Evolutionary conservation across 2,329 filamentous ascomycete genomes (phyloP).

Genomic region (Penicillium sclerotiorum): DNA sequence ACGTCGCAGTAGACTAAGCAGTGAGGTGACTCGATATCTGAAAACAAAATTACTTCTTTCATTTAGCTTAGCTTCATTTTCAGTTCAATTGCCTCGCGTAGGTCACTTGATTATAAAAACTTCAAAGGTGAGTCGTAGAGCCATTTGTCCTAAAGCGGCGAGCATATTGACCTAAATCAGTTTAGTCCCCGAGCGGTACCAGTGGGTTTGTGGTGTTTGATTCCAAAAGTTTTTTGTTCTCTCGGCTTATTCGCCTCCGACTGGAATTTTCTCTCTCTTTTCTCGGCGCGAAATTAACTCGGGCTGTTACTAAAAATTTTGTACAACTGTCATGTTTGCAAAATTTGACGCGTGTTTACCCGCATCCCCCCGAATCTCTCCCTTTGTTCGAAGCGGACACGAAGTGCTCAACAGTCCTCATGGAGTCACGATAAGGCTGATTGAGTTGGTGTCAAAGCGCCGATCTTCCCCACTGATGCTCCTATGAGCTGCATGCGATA

Average conservation of each 20-base stretch:
- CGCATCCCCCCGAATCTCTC: no score
- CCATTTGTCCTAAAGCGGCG: neutral
- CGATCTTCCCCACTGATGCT: neutral
- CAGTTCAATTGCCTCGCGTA: neutral
- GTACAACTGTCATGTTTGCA: neutral
- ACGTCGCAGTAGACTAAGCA: no score
- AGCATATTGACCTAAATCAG: neutral
- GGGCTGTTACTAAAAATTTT: neutral
- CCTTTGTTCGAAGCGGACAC: no score
- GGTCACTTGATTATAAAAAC: neutral
- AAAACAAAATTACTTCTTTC: no score
- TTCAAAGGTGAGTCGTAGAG: no score
- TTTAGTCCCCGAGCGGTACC: neutral
- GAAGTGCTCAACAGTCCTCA: no score
- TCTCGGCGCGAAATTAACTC: neutral
- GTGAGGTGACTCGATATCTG: no score
- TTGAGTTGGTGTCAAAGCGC: constrained; percentile 1
- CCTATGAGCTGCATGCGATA: neutral
- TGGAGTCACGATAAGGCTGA: neutral
- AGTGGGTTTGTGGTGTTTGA: neutral
- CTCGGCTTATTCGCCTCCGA: neutral
- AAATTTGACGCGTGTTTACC: no score
- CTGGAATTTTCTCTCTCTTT: constrained; percentile 10
- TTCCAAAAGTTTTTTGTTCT: neutral
- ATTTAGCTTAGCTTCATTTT: no score